Percentiles rank a stretch among this genome's conserved stretches.
Evolutionary conservation across 106 monocot genomes (phyloP).

Genomic region (Chionographis japonica): DNA sequence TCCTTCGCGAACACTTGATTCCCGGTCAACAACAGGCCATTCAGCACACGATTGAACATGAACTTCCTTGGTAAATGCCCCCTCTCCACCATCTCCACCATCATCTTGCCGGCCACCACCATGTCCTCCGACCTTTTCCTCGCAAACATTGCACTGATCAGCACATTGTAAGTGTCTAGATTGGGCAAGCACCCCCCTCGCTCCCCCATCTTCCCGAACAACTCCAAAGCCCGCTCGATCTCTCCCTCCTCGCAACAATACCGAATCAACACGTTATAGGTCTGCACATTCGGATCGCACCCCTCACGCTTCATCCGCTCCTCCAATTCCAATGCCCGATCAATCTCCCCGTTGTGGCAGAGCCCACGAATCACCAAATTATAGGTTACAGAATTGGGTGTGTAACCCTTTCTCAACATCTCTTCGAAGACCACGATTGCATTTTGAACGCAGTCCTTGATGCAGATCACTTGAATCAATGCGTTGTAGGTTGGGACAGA

Average conservation of each 20-base stretch:
- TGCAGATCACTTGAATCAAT: slow-evolving; percentile 75
- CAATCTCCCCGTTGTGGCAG: slow-evolving; percentile 60
- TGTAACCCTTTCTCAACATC: slow-evolving; percentile 56
- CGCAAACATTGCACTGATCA: slow-evolving; percentile 78
- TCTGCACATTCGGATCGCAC: slow-evolving; percentile 60
- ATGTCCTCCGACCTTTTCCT: slow-evolving; percentile 69
- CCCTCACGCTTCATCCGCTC: slow-evolving; percentile 43
- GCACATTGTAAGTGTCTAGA: slow-evolving; percentile 68
- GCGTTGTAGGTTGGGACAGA: slow-evolving; percentile 82
- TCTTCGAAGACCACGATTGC: slow-evolving; percentile 68
- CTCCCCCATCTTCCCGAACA: slow-evolving; percentile 53
- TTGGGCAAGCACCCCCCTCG: slow-evolving; percentile 57
- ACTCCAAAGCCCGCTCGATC: slow-evolving; percentile 47
- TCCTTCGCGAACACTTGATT: slow-evolving; percentile 69
- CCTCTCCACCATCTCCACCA: slow-evolving; percentile 74
- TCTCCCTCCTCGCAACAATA: slow-evolving; percentile 62
- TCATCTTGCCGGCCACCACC: slow-evolving; percentile 66
- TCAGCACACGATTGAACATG: slow-evolving; percentile 74
- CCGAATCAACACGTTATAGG: slow-evolving; percentile 65
- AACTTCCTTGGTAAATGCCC: slow-evolving; percentile 67
- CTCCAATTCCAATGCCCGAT: slow-evolving; percentile 47
- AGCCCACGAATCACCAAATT: slow-evolving; percentile 70
- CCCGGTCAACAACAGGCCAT: slow-evolving; percentile 77
- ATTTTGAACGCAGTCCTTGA: slow-evolving; percentile 53
- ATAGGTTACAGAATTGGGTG: slow-evolving; percentile 61